These are phyloP conservation scores for Leishmania gerbilli DNA, from an alignment of 208 protist genomes.

Conservation along the genomic window DNA sequence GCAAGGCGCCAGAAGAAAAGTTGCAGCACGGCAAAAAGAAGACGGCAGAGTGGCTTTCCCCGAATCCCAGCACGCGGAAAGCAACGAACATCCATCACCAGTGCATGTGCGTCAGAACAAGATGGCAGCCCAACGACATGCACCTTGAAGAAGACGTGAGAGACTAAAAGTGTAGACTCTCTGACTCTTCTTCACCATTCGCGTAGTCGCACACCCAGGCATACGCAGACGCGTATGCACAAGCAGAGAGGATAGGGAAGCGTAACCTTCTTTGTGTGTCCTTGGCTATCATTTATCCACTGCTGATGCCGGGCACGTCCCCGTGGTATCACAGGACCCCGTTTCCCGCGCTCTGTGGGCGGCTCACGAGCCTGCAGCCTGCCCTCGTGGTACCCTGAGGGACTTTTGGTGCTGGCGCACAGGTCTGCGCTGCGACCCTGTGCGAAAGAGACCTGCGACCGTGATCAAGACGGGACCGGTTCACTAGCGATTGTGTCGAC, in stretches of 20 bases:
- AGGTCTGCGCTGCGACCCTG: not conserved
- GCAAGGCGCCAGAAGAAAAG: not conserved
- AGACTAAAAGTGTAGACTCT: not conserved
- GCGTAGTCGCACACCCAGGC: not conserved
- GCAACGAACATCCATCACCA: not conserved
- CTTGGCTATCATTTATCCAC: not conserved
- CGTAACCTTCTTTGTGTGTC: not conserved
- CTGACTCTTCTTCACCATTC: not conserved
- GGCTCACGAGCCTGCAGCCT: not conserved
- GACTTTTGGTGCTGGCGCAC: not conserved
- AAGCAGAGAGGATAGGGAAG: not conserved
- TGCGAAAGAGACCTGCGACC: not conserved
- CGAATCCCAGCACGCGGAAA: not conserved
- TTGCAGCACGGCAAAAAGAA: not conserved
- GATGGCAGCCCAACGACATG: not conserved
- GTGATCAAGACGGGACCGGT: not conserved
- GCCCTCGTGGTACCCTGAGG: not conserved
- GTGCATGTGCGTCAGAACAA: not conserved
- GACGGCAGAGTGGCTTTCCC: not conserved
- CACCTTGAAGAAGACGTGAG: not conserved
- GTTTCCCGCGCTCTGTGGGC: not conserved
- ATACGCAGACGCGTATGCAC: conserved; percentile 9
- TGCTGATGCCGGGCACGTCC: not conserved
- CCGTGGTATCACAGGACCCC: not conserved
- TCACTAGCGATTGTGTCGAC: not conserved